Percentiles rank a stretch among this genome's conserved stretches.
phyloP scores from a whole-genome alignment of 768 basidiomycete species.

The Agaricus blazei region DNA sequence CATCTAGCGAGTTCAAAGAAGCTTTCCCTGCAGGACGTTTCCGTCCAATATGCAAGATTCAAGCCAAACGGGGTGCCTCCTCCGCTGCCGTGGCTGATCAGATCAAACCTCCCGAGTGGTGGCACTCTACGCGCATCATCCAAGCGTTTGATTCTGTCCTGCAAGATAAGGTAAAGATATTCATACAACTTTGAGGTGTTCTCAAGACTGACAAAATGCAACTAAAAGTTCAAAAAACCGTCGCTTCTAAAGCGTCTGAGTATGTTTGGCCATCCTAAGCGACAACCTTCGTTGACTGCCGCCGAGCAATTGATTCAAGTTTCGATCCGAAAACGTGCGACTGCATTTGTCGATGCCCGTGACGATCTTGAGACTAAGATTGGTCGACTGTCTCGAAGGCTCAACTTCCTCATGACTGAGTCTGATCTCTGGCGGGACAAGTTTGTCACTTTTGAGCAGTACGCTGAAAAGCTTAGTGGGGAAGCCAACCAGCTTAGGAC shows the following conservation, averaged over 20 bases:
- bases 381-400: conserved; percentile 74
- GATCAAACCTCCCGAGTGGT: conserved; percentile 90
- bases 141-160: conserved; percentile 87
- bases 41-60: conserved; percentile 87
- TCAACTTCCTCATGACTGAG: conserved; percentile 92
- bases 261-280: conserved; percentile 64
- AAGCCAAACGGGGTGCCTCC: conserved; percentile 76
- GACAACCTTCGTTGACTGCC: conserved; percentile 64
- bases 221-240: conserved; percentile 77
- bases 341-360: conserved; percentile 88
- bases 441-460: conserved; percentile 91
- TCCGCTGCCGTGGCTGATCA: conserved; percentile 83
- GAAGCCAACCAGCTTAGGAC: conserved; percentile 82
- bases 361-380: conserved; percentile 95
- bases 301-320: conserved; percentile 85
- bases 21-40: conserved; percentile 92
- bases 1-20: conserved; percentile 82
- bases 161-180: conserved; percentile 61
- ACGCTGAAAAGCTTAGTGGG: conserved; percentile 83
- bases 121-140: conserved; percentile 88
- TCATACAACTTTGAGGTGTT: conserved; percentile 10
- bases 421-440: conserved; percentile 89
- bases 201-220: conserved; percentile 7
- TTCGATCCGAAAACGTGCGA: conserved; percentile 91
- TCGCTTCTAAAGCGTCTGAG: conserved; percentile 82